Evolutionary conservation across 2,329 filamentous ascomycete species (phyloP), one percentile per base, ranked within the genome.

Genomic region (Xylariaceae sp.): DNA sequence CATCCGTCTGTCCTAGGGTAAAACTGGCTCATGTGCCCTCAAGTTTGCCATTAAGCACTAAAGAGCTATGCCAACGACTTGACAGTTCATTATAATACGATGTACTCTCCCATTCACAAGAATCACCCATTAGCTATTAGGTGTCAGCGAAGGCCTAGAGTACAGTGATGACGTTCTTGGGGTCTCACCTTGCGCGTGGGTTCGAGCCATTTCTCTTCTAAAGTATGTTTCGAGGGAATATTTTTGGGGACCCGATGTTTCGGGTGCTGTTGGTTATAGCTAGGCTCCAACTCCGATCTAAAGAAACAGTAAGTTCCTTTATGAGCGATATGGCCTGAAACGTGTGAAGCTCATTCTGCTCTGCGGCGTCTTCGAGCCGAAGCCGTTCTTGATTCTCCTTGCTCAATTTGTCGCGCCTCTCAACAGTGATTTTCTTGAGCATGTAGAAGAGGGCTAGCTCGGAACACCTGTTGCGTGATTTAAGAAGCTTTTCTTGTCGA

Each of bases 131-230:
- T 12, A 34, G 21, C 43, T 46, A 5, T 16, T 14, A 16, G 5
- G 3, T 9, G 31, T 46, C 21, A 46, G 43, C 29, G 21, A 34
- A 16, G 23, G 17, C 6, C 6, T 34, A 12, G 16, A 19, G n/a
- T 7, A 31, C 11, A 26, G 21, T 16, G 29, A 24, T n/a, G 11
- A 17, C 7, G 6, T 34, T 16, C n/a, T 1, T n/a, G 14, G 12
- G 6, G 17, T 34, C 43, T 46, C 17, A 46, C 43, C 29, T 46
- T 24, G 43, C 28, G 43, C n/a, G 43, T 34, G 17, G 33, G 28
- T 46, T 46, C 29, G 31, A 34, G 43, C 43, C 43, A 46, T 46
- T 46, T 34, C 43, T 46, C 29, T 46, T 46, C 43, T 11, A 46
- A 34, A 9, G 43, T 28, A 16, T 23, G 43, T 34, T 46, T 46